These are phyloP conservation scores for Phytophthora vignae DNA, from an alignment of 352 stramenopile genomes.

Conservation along the genomic window DNA sequence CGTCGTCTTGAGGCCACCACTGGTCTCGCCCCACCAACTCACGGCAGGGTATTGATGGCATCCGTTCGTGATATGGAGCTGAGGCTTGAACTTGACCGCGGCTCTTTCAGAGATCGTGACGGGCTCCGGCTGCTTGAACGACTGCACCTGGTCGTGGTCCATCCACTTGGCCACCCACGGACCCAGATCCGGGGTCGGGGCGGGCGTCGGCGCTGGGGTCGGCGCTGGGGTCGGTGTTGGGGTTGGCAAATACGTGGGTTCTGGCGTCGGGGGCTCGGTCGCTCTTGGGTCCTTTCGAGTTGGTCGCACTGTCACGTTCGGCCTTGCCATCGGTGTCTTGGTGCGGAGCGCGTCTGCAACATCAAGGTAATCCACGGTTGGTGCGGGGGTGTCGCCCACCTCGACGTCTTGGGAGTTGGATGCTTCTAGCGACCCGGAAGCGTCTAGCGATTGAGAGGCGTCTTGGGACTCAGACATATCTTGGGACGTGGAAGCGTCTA, in stretches of 20 bases:
- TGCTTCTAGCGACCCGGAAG: too few species aligned
- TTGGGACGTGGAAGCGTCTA: too few species aligned
- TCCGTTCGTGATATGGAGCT: constrained; percentile 1
- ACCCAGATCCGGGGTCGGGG: not conserved
- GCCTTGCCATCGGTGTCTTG: too few species aligned
- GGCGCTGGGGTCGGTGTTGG: constrained; percentile 1
- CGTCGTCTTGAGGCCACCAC: not conserved
- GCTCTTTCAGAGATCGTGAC: constrained; percentile 8
- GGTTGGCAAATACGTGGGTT: not conserved
- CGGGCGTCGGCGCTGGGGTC: not conserved
- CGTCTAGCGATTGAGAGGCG: too few species aligned
- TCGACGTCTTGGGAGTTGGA: too few species aligned
- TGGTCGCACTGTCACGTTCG: too few species aligned
- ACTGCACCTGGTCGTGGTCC: not conserved
- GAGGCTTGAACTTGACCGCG: not conserved
- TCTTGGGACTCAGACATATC: too few species aligned
- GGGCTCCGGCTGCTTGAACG: not conserved
- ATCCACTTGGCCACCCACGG: constrained; percentile 6
- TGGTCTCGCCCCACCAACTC: not conserved
- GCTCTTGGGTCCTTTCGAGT: constrained; percentile 3
- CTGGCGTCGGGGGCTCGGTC: constrained; percentile 6
- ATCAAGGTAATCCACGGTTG: too few species aligned
- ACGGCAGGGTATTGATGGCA: not conserved
- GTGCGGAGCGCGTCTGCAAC: too few species aligned
- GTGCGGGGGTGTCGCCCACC: too few species aligned